Percentiles rank a stretch among this genome's conserved stretches.
These are phyloP conservation scores for Erodium maritimum DNA, from an alignment of 345 rosid species.

Conservation along the genomic window DNA sequence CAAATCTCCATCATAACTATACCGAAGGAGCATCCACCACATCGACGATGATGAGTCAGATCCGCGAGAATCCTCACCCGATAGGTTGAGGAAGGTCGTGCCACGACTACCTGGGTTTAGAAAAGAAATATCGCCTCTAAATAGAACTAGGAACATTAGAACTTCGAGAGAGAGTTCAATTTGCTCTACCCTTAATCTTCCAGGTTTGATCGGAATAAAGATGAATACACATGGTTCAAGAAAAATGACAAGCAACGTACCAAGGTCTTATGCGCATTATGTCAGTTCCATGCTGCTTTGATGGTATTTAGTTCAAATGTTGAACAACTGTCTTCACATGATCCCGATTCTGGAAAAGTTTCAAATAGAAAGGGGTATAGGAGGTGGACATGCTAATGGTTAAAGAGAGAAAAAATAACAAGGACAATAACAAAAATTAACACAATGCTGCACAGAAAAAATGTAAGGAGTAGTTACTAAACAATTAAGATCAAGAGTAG, in stretches of 20 bases:
- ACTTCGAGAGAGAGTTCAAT: no score
- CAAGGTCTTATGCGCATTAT: constrained; percentile 79
- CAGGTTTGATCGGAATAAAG: neutral
- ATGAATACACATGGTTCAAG: neutral
- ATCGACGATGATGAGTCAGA: no score
- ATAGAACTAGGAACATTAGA: no score
- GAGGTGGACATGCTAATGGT: neutral
- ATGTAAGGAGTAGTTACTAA: no score
- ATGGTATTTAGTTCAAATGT: constrained; percentile 54
- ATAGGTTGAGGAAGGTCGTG: no score
- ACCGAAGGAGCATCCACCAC: no score
- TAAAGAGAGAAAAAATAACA: neutral
- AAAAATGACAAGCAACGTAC: constrained; percentile 24
- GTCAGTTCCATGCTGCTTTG: constrained; percentile 73
- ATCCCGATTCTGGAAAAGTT: constrained; percentile 63
- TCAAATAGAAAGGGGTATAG: constrained; percentile 6
- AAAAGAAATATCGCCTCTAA: neutral
- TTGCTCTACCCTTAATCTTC: no score
- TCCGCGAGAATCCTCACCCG: no score
- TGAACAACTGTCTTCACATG: constrained; percentile 49
- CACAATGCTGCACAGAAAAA: neutral
- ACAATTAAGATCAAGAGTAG: no score
- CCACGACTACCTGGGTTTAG: no score
- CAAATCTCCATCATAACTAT: no score
- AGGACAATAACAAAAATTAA: neutral